Conservation (phyloP, 2,329 filamentous ascomycete genomes). For the Madurella fahalii region DNA sequence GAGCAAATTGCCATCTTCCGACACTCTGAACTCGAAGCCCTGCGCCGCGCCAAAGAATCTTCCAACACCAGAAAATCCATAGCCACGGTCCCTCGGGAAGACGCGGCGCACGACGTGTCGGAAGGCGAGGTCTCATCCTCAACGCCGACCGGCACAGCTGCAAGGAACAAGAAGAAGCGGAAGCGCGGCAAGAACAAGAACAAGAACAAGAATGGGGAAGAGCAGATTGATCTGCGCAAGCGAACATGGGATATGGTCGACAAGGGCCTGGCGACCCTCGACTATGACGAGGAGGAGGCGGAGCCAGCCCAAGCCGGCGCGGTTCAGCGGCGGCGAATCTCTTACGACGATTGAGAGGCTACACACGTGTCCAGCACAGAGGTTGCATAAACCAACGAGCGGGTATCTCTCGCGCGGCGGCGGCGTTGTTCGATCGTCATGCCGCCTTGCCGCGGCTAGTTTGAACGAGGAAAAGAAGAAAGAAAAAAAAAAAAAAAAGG, state of each 20-base stretch:
- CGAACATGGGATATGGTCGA: slow-evolving; percentile 65
- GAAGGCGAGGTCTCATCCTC: slow-evolving; percentile 25
- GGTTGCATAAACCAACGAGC: neutral
- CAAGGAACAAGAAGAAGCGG: slow-evolving; percentile 29
- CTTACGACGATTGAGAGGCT: slow-evolving; percentile 40
- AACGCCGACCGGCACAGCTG: slow-evolving; percentile 17
- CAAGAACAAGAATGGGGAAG: slow-evolving; percentile 37
- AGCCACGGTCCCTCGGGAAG: slow-evolving; percentile 3
- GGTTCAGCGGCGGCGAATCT: slow-evolving; percentile 42
- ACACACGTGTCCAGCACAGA: slow-evolving; percentile 1
- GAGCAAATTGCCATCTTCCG: slow-evolving; percentile 88
- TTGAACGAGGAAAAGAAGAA: neutral
- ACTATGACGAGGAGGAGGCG: slow-evolving; percentile 50
- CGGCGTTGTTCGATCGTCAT: neutral
- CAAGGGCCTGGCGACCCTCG: slow-evolving; percentile 53
- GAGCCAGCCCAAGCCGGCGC: slow-evolving; percentile 25
- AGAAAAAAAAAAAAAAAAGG: slow-evolving; percentile 7
- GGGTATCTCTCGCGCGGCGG: neutral
- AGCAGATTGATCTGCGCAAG: slow-evolving; percentile 55
- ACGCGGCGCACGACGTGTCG: slow-evolving; percentile 14
- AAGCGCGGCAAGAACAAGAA: slow-evolving; percentile 27
- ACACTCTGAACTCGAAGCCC: slow-evolving; percentile 75
- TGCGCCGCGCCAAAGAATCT: slow-evolving; percentile 53
- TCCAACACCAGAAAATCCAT: slow-evolving; percentile 30
- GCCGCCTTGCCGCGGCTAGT: neutral